Base-by-base conservation (phyloP, 768 basidiomycete species). In the Lactifluus subvellereus region DNA sequence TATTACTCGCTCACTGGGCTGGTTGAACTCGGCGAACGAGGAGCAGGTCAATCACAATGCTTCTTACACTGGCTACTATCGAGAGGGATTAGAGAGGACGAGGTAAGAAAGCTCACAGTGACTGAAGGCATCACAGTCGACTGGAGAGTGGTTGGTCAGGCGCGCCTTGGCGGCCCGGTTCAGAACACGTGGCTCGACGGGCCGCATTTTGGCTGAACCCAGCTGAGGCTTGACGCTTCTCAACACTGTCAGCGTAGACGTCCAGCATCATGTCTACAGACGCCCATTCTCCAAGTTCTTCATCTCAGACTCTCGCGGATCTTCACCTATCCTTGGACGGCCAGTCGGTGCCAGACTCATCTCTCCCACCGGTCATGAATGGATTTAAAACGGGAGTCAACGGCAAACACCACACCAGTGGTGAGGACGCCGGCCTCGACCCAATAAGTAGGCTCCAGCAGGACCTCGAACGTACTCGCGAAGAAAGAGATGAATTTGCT, bases 401-500 rank as follows among this genome's bases (percentile, higher is more conserved):
- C 54, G 69, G 68, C 18, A 7, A 33, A 42, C 73, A 72, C 47
- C 70, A 72, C 42, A 68, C 70, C 35, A 72, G 74, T 9, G 77
- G 77, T 55, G 71, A 75, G 27, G 76, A 76, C 32, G 27, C 27
- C 27, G 69, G 70, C 42, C 71, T 77, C 49, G 84, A 87, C 70
- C 80, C 83, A 3, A 68, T 85, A 37, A 74, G 79, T 55, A 78
- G 79, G 64, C 78, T 97, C 6, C 85, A 91, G 73, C 77, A 80
- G 55, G 91, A 95, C 72, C 82, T 98, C 37, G 83, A 84, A 51
- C 79, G 81, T 54, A 86, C 89, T 27, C 79, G 82, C 61, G 85
- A 88, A 68, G 96, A 98, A 78, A 95, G 92, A 76, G 94, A 98
- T 56, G 77, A 82, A n/a, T 79, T 94, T 35, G 89, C 87, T 6